Conservation (phyloP, 495 filamentous ascomycete species). For the Aspergillus ellipticus region DNA sequence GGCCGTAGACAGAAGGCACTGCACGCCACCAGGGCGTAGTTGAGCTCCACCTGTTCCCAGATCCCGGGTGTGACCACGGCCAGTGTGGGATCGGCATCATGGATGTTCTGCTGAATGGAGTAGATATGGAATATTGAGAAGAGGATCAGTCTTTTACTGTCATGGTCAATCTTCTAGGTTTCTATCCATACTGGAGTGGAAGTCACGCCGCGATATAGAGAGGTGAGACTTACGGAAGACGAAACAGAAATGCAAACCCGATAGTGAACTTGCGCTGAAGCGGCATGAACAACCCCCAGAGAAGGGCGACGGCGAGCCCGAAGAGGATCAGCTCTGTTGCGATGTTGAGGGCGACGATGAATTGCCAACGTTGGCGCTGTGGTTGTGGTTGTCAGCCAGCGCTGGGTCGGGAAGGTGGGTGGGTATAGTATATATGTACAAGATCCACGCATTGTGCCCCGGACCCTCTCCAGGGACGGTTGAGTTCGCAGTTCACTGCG, state of each 20-base stretch:
- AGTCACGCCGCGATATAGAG: too few relatives aligned
- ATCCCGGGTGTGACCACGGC: conserved; percentile 31
- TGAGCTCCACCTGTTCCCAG: conserved; percentile 42
- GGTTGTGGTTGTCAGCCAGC: not conserved
- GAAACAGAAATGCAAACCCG: conserved; percentile 43
- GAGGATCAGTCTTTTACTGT: conserved; percentile 37
- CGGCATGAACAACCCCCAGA: conserved; percentile 38
- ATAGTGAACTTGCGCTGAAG: conserved; percentile 39
- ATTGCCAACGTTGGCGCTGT: conserved; percentile 42
- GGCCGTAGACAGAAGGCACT: conserved; percentile 49
- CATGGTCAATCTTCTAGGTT: too few relatives aligned
- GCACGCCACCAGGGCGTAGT: conserved; percentile 46
- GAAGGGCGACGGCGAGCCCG: conserved; percentile 33
- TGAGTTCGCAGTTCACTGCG: conserved; percentile 36
- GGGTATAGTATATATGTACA: conserved; percentile 21
- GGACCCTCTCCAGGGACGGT: conserved; percentile 35
- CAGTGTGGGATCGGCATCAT: conserved; percentile 33
- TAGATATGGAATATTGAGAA: conserved; percentile 22
- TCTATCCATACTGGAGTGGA: too few relatives aligned
- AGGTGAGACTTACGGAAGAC: conserved; percentile 41
- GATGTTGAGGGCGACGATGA: conserved; percentile 39
- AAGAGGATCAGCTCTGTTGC: conserved; percentile 42
- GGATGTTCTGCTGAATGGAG: conserved; percentile 20
- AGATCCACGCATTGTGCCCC: conserved; percentile 33
- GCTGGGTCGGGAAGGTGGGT: not conserved